phyloP scores from a whole-genome alignment of 2,329 filamentous ascomycete species.

The Neopestalotiopsis rosae region DNA sequence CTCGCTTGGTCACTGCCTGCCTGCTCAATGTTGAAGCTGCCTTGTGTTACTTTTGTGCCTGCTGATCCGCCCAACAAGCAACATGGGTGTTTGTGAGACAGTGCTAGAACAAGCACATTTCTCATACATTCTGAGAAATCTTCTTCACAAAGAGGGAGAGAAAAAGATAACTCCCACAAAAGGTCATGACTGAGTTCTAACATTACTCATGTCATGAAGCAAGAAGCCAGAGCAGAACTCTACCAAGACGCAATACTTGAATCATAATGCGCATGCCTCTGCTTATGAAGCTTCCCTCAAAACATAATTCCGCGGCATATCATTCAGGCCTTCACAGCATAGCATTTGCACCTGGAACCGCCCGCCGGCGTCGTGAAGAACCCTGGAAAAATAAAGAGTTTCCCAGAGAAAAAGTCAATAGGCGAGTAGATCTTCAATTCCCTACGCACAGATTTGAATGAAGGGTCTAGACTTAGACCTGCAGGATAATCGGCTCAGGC shows the following conservation, averaged over 20 bases:
- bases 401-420: conserved; percentile 1
- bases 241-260: too few species aligned
- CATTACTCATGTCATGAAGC: too few species aligned
- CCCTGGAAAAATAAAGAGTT: background rate
- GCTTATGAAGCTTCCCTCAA: too few species aligned
- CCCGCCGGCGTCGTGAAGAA: background rate
- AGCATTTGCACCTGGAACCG: background rate
- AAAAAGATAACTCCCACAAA: too few species aligned
- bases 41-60: background rate
- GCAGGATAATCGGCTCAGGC: conserved; percentile 5
- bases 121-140: background rate
- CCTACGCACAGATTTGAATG: background rate
- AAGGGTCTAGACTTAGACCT: background rate
- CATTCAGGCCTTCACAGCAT: too few species aligned
- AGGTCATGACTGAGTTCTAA: too few species aligned
- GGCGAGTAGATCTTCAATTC: background rate
- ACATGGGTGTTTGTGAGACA: background rate
- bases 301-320: too few species aligned
- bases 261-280: too few species aligned
- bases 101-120: background rate
- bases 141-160: too few species aligned
- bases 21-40: background rate
- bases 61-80: background rate
- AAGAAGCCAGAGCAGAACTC: too few species aligned
- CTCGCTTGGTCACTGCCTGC: background rate